Percentiles rank a stretch among this genome's conserved stretches.
Conservation (phyloP, 768 basidiomycete genomes). For the Serendipita sp. region DNA sequence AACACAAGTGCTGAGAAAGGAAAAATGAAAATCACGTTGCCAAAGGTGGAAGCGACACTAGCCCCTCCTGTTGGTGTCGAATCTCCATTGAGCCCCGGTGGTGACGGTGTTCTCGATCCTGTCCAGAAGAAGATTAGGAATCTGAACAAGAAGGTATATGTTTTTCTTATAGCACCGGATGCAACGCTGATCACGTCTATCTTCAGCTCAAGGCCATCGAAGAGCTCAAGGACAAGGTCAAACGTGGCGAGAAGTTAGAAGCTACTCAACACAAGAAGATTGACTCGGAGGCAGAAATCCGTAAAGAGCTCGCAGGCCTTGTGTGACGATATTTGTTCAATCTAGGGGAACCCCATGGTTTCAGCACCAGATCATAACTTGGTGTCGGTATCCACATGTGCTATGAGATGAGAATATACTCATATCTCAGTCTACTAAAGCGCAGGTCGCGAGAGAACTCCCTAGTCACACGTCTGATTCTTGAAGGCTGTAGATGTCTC, state of each 20-base stretch:
- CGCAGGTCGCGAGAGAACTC: no score
- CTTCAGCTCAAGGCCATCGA: constrained; percentile 94
- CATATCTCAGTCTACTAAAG: not conserved
- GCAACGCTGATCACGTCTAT: not conserved
- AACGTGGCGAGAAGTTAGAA: constrained; percentile 81
- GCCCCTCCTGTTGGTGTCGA: constrained; percentile 36
- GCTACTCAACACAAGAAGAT: constrained; percentile 96
- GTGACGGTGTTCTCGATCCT: constrained; percentile 42
- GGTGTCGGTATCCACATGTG: not conserved
- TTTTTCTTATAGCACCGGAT: not conserved
- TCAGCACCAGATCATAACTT: no score
- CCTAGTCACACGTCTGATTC: not conserved
- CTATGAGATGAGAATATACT: not conserved
- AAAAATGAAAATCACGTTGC: constrained; percentile 11
- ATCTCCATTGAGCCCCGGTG: constrained; percentile 7
- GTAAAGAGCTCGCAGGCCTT: constrained; percentile 48
- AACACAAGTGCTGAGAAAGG: constrained; percentile 9
- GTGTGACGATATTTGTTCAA: not conserved
- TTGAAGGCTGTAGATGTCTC: not conserved
- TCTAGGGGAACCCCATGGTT: no score
- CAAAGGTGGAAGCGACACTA: constrained; percentile 24
- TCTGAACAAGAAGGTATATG: constrained; percentile 79
- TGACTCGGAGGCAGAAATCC: constrained; percentile 72
- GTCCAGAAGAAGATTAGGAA: constrained; percentile 87
- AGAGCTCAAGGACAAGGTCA: constrained; percentile 84